Evolutionary conservation across 345 rosid genomes (phyloP).

Genomic region (Dimocarpus longan): DNA sequence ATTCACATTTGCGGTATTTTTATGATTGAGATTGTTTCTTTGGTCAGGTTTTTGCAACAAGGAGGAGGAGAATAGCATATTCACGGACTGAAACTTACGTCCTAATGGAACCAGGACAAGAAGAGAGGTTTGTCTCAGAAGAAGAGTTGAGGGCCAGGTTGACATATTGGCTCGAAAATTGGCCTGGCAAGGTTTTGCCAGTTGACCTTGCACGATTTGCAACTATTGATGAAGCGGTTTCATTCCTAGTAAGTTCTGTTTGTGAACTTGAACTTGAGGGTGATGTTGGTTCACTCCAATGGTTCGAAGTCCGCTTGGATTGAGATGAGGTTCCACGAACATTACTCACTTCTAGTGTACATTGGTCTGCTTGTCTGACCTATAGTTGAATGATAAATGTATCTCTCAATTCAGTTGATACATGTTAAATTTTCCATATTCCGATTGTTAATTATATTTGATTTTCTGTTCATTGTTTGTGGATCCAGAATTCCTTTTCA

Average conservation of each 20-base stretch:
- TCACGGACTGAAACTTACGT: slow-evolving; percentile 70
- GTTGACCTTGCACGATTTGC: slow-evolving; percentile 75
- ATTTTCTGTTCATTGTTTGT: no score
- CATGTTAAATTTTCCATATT: no score
- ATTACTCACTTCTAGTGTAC: neutral
- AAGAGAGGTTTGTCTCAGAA: slow-evolving; percentile 71
- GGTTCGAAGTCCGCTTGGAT: slow-evolving; percentile 84
- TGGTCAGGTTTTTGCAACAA: slow-evolving; percentile 43
- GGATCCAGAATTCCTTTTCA: no score
- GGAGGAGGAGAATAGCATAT: slow-evolving; percentile 63
- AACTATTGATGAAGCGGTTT: slow-evolving; percentile 66
- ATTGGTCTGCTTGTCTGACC: no score
- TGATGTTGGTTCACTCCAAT: slow-evolving; percentile 77
- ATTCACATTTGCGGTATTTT: neutral
- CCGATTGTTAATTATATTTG: no score
- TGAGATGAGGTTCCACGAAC: slow-evolving; percentile 19
- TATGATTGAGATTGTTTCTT: neutral
- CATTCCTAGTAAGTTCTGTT: slow-evolving; percentile 63
- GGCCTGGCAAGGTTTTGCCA: slow-evolving; percentile 71
- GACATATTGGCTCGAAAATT: slow-evolving; percentile 67
- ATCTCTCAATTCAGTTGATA: no score
- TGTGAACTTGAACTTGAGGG: slow-evolving; percentile 87
- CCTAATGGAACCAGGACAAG: slow-evolving; percentile 77
- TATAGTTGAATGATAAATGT: no score
- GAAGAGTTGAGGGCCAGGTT: slow-evolving; percentile 73